Conservation (phyloP, 139 green algal genomes). For the Yamagishiella unicocca region DNA sequence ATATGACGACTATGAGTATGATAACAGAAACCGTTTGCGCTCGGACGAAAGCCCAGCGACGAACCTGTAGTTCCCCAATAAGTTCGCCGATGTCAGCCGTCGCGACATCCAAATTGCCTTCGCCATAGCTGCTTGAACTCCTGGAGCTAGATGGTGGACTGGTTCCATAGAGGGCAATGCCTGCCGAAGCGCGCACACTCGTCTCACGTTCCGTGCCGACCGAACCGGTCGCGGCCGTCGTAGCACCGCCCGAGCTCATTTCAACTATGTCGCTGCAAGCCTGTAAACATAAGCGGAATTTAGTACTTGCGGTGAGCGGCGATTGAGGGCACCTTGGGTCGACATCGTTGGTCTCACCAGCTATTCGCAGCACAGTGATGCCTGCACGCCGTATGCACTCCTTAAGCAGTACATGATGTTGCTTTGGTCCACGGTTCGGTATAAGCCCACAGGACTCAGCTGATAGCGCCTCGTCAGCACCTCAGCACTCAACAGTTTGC, state of each 20-base stretch:
- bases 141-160: neutral
- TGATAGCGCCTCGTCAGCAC: no score
- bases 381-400: no score
- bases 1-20: neutral
- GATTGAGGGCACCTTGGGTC: no score
- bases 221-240: neutral
- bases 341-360: no score
- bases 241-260: neutral
- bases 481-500: no score
- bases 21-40: neutral
- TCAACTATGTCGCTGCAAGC: neutral
- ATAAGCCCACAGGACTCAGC: no score
- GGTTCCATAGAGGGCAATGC: neutral
- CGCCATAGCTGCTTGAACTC: neutral
- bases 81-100: neutral
- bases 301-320: no score
- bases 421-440: no score
- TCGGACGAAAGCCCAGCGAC: neutral
- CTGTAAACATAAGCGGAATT: no score
- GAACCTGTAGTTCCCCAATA: slow-evolving; percentile 28
- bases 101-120: neutral
- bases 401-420: no score
- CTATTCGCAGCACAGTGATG: no score
- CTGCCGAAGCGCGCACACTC: neutral
- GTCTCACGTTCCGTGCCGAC: neutral